phyloP scores from a whole-genome alignment of 371 early-diverging fungal species.

The Circinella minor region DNA sequence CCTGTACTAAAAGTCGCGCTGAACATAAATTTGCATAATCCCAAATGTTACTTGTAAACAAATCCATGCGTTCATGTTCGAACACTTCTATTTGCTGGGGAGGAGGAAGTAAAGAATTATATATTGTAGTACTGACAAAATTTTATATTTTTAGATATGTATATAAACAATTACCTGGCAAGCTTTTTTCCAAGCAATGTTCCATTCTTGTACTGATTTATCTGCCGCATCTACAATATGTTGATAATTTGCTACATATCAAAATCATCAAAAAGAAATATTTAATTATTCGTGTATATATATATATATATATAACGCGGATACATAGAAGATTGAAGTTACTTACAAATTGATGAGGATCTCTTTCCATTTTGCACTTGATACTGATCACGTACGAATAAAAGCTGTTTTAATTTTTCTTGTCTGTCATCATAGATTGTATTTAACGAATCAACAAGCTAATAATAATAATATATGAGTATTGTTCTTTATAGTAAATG shows the following conservation, averaged over 20 bases:
- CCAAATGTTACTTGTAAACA: constrained; percentile 42
- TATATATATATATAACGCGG: too few relatives aligned
- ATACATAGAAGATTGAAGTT: too few relatives aligned
- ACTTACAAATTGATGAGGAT: not conserved
- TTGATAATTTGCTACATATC: not conserved
- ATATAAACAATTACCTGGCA: constrained; percentile 31
- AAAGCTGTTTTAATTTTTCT: not conserved
- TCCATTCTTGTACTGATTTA: constrained; percentile 37
- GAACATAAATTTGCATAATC: constrained; percentile 51
- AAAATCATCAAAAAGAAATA: too few relatives aligned
- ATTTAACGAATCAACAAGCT: constrained; percentile 3
- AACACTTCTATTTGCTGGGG: constrained; percentile 31
- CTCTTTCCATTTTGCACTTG: not conserved
- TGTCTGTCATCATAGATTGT: constrained; percentile 15
- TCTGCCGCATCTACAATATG: constrained; percentile 28
- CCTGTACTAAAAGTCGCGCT: constrained; percentile 41
- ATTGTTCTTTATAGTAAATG: not conserved
- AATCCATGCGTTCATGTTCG: constrained; percentile 46
- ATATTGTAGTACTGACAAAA: too few relatives aligned
- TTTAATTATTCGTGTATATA: too few relatives aligned
- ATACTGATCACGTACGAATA: constrained; percentile 4
- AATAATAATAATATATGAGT: not conserved
- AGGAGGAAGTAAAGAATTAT: too few relatives aligned
- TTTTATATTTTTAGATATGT: too few relatives aligned
- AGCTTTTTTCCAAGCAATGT: constrained; percentile 38